Evolutionary conservation across 768 basidiomycete genomes (phyloP), one percentile per base, ranked within the genome.

Genomic region (Auricularia cornea): DNA sequence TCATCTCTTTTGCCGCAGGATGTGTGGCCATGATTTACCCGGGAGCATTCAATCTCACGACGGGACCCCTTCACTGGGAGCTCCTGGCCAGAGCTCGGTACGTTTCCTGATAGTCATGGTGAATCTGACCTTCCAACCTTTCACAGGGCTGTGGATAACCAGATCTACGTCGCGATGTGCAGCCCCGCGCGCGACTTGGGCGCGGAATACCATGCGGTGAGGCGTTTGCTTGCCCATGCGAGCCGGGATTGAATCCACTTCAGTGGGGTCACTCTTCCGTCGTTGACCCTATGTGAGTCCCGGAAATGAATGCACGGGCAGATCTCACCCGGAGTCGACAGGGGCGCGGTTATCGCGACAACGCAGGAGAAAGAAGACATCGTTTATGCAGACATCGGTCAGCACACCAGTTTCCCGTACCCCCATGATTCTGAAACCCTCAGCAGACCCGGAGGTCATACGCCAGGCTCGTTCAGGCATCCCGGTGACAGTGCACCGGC

Each of bases 1-100:
- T n/a, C n/a, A n/a, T n/a, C n/a, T n/a, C n/a, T n/a, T n/a, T 51
- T 28, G 31, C 59, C 62, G 26, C 69, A 93, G 93, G 94, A 1
- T 93, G 90, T 67, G 87, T 95, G 62, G 81, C 90, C 8, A 83
- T 97, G 68, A 83, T 98, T 60, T 98, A 98, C 73, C 97, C 97
- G 0, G 85, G 87, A 12, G 97, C 97, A 16, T 98, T 99, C 83
- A 99, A 98, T 72, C 76, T 85, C 70, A 97, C 94, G 3, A 98
- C 97, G 0, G 97, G 97, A 0, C 95, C 95, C 1, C 76, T 97
- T 57, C 94, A 98, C 73, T 99, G 97, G 97, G 91, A 94, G 68
- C 79, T 99, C 3, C 80, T 99, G 26, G 91, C 92, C 70, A 83
- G 90, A 59, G 87, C 88, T 62, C 79, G 94, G 92, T 90, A 70